These are phyloP conservation scores for Suhomyces yuchorum DNA, from an alignment of 1,139 yeast species.

Conservation along the genomic window DNA sequence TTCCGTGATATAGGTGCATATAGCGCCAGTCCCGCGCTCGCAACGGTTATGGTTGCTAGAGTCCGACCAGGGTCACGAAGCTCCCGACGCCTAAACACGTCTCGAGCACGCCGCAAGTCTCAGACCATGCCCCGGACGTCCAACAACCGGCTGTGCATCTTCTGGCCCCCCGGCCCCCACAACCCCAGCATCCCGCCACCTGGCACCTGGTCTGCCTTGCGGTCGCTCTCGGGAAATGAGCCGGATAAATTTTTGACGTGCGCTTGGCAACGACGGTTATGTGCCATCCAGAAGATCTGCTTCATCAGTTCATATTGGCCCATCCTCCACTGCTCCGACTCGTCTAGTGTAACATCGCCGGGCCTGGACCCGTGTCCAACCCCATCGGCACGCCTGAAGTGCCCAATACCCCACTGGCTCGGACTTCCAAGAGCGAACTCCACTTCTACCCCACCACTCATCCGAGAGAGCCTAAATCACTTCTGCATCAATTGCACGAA, in stretches of 20 bases:
- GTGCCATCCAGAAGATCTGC: background rate
- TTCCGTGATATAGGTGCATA: too few relatives aligned
- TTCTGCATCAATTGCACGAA: too few relatives aligned
- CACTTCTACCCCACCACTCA: constrained; percentile 2
- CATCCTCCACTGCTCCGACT: background rate
- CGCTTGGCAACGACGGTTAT: constrained; percentile 6
- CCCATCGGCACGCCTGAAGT: too few relatives aligned
- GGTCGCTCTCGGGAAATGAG: too few relatives aligned
- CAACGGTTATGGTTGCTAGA: background rate
- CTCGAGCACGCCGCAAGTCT: background rate
- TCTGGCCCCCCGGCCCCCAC: background rate
- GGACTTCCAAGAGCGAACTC: background rate
- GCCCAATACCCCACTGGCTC: background rate
- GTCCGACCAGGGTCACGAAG: background rate
- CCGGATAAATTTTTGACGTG: constrained; percentile 5
- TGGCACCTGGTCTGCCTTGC: too few relatives aligned
- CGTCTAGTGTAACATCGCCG: background rate
- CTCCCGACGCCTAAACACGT: background rate
- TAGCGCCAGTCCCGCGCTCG: too few relatives aligned
- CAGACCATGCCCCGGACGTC: background rate
- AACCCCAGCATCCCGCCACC: background rate
- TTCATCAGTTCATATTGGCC: background rate
- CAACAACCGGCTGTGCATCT: constrained; percentile 3
- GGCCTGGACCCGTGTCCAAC: too few relatives aligned
- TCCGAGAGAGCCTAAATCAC: constrained; percentile 3